Evolutionary conservation across 2,329 filamentous ascomycete genomes (phyloP), one percentile per base, ranked within the genome.

Genomic region (Karstenula rhodostoma): DNA sequence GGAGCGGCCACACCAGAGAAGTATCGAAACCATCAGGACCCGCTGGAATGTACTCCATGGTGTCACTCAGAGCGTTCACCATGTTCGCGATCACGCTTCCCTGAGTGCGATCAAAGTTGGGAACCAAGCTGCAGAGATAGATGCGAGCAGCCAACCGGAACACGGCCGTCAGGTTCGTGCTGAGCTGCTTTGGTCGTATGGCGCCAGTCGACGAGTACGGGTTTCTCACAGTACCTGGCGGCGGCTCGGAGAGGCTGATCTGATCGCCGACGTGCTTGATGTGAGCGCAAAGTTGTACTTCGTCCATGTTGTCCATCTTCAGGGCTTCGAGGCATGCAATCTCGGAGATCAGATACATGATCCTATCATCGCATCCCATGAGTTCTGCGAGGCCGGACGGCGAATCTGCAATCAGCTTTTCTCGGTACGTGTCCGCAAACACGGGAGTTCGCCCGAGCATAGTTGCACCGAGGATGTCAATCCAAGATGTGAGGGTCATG

Each of bases 311-410:
- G 63, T 78, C 91, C 42, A 84, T 82, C 83, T 95, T 96, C 65
- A 97, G 87, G 3, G 92, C 91, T 77, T 98, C 95, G 56, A 99
- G 88, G 79, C 95, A 98, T 57, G 94, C 92, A 71, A 98, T 97
- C 81, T 99, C 95, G 1, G 93, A 96, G 76, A 99, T 96, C 71
- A 98, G 85, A 78, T 97, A 98, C 93, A 99, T 97, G 79, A 98
- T 91, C 23, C 89, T 89, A 80, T 99, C 95, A 66, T 98, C 94
- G 78, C 95, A 98, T 68, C 95, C 95, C 94, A 98, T 98, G 54
- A 98, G 86, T 81, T 96, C 93, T 56, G 90, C 89, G 40, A 99
- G 86, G 12, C 95, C 95, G 10, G 92, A 91, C 2, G 82, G 80
- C 6, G 84, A 80, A 25, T 83, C 81, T 51, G 78, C 81, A 54